Base-by-base conservation (phyloP, 768 basidiomycete genomes). In the Collybia nuda region DNA sequence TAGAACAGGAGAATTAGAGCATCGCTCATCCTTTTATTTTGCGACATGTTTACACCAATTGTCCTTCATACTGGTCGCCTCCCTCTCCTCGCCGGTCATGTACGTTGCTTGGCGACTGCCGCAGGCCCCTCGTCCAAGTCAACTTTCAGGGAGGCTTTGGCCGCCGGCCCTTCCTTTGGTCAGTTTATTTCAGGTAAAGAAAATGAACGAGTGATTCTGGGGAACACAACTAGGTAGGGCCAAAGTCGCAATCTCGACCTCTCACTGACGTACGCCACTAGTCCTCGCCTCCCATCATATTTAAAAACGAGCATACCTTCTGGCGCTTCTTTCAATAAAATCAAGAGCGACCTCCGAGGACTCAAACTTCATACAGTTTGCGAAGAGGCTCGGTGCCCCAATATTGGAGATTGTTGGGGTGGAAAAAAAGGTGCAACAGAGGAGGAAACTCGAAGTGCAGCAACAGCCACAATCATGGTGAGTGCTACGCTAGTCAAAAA, bases 371-470 rank as follows among this genome's bases (percentile, higher is more conserved):
- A 97, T 62, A 99, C 97, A 0, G 97, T 99, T 2, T 99, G 97
- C 62, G 97, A 99, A 69, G 97, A 99, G 67, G 97, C 97, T 29
- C 81, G 95, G 55, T 99, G 97, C 75, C 97, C 97, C 0, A 99
- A 99, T 62, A 98, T 99, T 49, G 97, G 96, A n/a, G 96, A 98
- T 62, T 99, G 97, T 62, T 99, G 97, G 97, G 93, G 97, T 37
- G 94, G 94, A 7, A 86, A 85, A 60, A 75, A 80, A 26, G 81
- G 76, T 42, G 75, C 67, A 37, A 82, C 80, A 6, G 84, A 85
- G 46, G 80, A 79, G 51, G 88, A 90, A 48, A 86, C 84, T 24
- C 85, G 87, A 57, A 84, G 84, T 51, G 80, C 82, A 43, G 97
- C 97, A 19, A 99, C 97, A 6, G 97, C 97, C 9, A 99, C 97